Evolutionary conservation across 345 rosid genomes (phyloP), one percentile per base, ranked within the genome.

Genomic region (Stellera chamaejasme): DNA sequence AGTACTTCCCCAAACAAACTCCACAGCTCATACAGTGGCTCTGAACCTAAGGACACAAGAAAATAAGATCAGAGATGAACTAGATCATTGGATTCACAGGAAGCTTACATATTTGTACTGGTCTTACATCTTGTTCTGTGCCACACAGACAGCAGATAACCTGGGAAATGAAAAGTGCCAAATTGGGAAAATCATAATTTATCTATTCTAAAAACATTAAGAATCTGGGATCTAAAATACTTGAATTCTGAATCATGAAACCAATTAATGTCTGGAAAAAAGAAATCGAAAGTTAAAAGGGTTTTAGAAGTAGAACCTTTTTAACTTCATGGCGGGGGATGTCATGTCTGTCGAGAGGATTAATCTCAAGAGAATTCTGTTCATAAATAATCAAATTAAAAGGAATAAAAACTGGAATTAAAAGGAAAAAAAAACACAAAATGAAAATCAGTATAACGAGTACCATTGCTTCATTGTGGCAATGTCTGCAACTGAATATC

Each of bases 391-490:
- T 58, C 39, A 32, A 32, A 3, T 32, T 16, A 15, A 62, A 50
- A 15, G 41, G 54, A 36, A 39, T 14, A 9, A 28, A 63, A 41
- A 27, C 14, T 27, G 44, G 0, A 10, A 54, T 51, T 19, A 28
- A 41, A 58, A 58, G 25, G 16, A 23, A 6, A 52, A 68, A 26
- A 11, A 39, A 2, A 45, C 23, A 19, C 23, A 45, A 43, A 26
- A 48, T 52, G 2, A 47, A 10, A 52, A 23, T 26, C 6, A 19
- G 25, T 4, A 41, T 45, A 6, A 25, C 58, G 27, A 10, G 2
- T 65, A 88, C 98, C 90, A 79, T 92, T 42, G 76, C 74, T 72
- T 88, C 95, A 27, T 86, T 92, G 59, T 92, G 96, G 65, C 98
- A 92, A 75, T 88, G 91, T 61, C 98, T 82, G 70, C 98, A 92